phyloP scores from a whole-genome alignment of 1,284 basidiomycete genomes.

The Sanghuangporus weigelae region DNA sequence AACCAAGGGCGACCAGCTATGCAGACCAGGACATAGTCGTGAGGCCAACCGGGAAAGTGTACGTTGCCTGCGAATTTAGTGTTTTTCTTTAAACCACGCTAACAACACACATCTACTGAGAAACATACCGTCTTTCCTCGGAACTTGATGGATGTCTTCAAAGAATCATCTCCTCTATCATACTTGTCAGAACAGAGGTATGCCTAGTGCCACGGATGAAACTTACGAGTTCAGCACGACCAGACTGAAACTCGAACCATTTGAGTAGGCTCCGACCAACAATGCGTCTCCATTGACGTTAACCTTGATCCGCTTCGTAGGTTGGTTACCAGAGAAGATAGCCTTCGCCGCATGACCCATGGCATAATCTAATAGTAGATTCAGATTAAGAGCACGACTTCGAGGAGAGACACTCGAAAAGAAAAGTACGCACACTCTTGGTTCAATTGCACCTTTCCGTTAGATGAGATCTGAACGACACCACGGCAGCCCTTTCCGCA shows the following conservation, averaged over 20 bases:
- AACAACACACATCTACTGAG: background rate
- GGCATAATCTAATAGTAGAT: constrained; percentile 49
- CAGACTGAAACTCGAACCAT: constrained; percentile 59
- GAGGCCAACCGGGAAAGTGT: constrained; percentile 62
- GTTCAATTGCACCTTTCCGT: constrained; percentile 56
- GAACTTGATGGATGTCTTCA: constrained; percentile 64
- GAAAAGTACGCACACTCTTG: constrained; percentile 54
- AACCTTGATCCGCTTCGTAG: constrained; percentile 59
- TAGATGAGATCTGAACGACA: constrained; percentile 56
- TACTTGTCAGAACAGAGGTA: constrained; percentile 21
- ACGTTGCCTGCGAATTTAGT: constrained; percentile 39
- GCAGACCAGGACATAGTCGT: constrained; percentile 38
- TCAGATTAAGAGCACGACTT: background rate
- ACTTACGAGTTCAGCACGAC: constrained; percentile 57
- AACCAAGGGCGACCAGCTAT: background rate
- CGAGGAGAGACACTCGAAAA: too few species aligned
- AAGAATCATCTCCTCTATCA: constrained; percentile 44
- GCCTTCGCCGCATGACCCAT: constrained; percentile 74
- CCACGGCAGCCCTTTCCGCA: constrained; percentile 60
- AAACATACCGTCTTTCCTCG: constrained; percentile 51
- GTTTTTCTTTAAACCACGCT: background rate
- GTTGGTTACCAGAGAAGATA: constrained; percentile 56
- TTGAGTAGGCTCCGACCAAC: constrained; percentile 60
- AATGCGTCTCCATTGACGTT: constrained; percentile 56
- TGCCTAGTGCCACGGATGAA: constrained; percentile 29